Conservation (phyloP, 192 early-diverging fungal genomes). For the Coemansia sp. region DNA sequence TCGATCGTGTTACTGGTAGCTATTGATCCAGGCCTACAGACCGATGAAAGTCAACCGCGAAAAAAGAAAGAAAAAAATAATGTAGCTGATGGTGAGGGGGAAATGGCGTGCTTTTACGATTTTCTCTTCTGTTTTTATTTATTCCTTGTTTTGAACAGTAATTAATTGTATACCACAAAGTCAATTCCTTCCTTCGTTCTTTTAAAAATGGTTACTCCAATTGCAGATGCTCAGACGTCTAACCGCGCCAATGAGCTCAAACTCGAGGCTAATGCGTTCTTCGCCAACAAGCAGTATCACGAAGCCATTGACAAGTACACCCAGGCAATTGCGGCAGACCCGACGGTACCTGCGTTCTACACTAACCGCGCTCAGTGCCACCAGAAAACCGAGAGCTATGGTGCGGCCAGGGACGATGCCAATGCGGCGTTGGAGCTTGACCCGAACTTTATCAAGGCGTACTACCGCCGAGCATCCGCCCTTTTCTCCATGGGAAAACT, state of each 20-base stretch:
- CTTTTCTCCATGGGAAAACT: conserved; percentile 85
- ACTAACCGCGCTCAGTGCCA: conserved; percentile 93
- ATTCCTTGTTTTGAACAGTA: background rate
- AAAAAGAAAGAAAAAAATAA: background rate
- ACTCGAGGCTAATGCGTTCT: conserved; percentile 50
- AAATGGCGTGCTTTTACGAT: background rate
- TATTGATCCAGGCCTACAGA: background rate
- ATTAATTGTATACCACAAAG: conserved; percentile 11
- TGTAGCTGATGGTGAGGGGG: background rate
- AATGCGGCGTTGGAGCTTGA: conserved; percentile 82
- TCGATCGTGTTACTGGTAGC: background rate
- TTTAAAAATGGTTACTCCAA: conserved; percentile 21
- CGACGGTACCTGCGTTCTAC: conserved; percentile 84
- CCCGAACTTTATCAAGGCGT: conserved; percentile 85
- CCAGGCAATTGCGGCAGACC: conserved; percentile 81
- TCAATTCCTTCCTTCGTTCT: background rate
- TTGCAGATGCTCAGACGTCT: conserved; percentile 20
- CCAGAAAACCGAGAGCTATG: conserved; percentile 85
- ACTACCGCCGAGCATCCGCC: conserved; percentile 91
- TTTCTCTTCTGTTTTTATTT: conserved; percentile 6
- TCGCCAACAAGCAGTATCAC: conserved; percentile 66
- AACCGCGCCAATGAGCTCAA: conserved; percentile 33
- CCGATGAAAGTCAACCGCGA: background rate
- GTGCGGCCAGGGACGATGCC: conserved; percentile 79
- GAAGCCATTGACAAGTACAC: conserved; percentile 93